phyloP scores from a whole-genome alignment of 208 protist genomes.

The Crithidia fasciculata region DNA sequence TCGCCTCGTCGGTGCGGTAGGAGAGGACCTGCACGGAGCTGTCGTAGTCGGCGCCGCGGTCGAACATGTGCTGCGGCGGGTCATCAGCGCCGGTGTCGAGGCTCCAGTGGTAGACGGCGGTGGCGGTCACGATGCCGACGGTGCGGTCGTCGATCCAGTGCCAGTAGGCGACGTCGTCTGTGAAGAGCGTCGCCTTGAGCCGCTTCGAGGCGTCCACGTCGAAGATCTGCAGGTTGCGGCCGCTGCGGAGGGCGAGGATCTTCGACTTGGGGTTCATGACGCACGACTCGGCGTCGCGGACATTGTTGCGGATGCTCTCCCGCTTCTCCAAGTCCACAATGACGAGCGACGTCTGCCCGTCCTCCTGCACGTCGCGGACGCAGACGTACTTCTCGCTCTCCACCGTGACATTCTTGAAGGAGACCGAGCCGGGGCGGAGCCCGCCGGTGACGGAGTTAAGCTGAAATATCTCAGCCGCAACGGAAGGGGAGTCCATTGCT shows the following conservation, averaged over 20 bases:
- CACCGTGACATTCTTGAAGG: conserved; percentile 97
- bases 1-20: conserved; percentile 93
- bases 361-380: conserved; percentile 94
- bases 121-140: conserved; percentile 96
- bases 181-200: conserved; percentile 95
- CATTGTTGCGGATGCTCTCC: conserved; percentile 96
- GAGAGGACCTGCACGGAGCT: conserved; percentile 96
- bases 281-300: conserved; percentile 97
- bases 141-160: conserved; percentile 96
- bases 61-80: conserved; percentile 96
- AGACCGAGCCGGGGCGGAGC: conserved; percentile 93
- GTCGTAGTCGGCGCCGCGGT: conserved; percentile 91
- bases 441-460: conserved; percentile 89
- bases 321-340: conserved; percentile 97
- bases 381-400: conserved; percentile 98
- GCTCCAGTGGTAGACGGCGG: conserved; percentile 98
- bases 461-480: conserved; percentile 78
- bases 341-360: conserved; percentile 77
- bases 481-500: conserved; percentile 64
- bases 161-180: conserved; percentile 97
- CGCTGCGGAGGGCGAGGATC: conserved; percentile 97
- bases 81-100: conserved; percentile 88
- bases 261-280: conserved; percentile 98
- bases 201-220: conserved; percentile 97
- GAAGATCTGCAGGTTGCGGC: conserved; percentile 98